Evolutionary conservation across 768 basidiomycete genomes (phyloP), one percentile per base, ranked within the genome.

Genomic region (Boletus rex-veris): DNA sequence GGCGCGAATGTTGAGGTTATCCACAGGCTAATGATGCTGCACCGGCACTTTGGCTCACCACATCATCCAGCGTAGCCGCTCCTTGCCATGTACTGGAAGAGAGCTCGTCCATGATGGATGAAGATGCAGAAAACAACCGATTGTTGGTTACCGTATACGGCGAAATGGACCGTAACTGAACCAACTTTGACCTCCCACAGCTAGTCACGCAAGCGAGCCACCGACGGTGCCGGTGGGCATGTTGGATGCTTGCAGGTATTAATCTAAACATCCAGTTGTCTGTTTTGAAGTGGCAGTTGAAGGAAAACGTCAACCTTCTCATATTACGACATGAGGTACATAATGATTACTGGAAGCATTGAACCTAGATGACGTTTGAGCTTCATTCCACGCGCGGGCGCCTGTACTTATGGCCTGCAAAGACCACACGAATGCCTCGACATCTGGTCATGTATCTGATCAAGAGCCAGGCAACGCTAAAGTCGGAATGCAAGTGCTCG

Each of bases 11-110:
- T n/a, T 10, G 3, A 3, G 26, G 42, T 64, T 16, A 56, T 15
- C 18, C 7, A 38, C 35, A 36, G 35, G 15, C 14, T 16, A 38
- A 7, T 16, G 6, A 16, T 16, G n/a, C 14, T 39, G 15, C 31
- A 36, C 26, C n/a, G 8, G 36, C 15, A 38, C 26, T 10, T 46
- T 45, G n/a, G 18, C 64, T 66, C 48, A 66, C 65, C 41, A 31
- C 50, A 0, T 61, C 61, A 39, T 63, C 66, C 7, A 68, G 51
- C 16, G 56, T 54, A 10, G 57, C 39, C 6, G 50, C 39, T 33
- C 56, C 54, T 26, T 44, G 38, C 11, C 2, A 48, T 0, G 24
- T 19, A 31, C 21, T 9, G 12, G 42, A 42, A 33, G 59, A 28
- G 7, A 4, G 15, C n/a, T 35, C 35, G 26, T 49, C 42, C 55